phyloP scores from a whole-genome alignment of 2,329 filamentous ascomycete genomes.

The Aspergillus quadricinctus region DNA sequence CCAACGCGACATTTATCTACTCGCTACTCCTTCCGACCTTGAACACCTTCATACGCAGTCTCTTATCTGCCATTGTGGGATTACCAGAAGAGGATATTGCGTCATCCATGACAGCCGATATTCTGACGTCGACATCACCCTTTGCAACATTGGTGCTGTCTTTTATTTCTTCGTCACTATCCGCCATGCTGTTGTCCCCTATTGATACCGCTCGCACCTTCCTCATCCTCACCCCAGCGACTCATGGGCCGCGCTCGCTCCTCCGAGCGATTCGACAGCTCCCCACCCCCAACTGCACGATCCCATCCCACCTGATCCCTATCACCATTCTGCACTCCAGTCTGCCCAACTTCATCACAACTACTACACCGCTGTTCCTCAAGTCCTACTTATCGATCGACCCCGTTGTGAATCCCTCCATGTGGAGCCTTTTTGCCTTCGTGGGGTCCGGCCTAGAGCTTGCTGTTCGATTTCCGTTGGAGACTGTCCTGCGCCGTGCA shows the following conservation, averaged over 20 bases:
- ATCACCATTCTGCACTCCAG: conserved; percentile 86
- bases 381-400: conserved; percentile 82
- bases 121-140: conserved; percentile 76
- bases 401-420: conserved; percentile 71
- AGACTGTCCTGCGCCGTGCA: conserved; percentile 84
- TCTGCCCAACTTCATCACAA: conserved; percentile 74
- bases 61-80: conserved; percentile 86
- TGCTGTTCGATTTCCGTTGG: conserved; percentile 80
- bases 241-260: conserved; percentile 69
- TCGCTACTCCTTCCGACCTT: conserved; percentile 78
- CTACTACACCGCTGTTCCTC: conserved; percentile 78
- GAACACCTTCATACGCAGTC: conserved; percentile 86
- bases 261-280: conserved; percentile 72
- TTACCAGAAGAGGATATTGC: conserved; percentile 70
- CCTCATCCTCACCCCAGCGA: conserved; percentile 79
- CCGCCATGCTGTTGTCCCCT: conserved; percentile 77
- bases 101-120: conserved; percentile 59
- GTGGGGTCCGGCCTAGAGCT: conserved; percentile 74
- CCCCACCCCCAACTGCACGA: conserved; percentile 65
- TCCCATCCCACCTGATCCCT: conserved; percentile 65
- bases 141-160: conserved; percentile 74
- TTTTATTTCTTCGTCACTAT: conserved; percentile 61
- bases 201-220: conserved; percentile 82
- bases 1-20: conserved; percentile 90
- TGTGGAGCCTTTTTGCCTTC: conserved; percentile 80